Evolutionary conservation across 2,329 filamentous ascomycete genomes (phyloP), one percentile per base, ranked within the genome.

Genomic region (Botryotinia narcissicola): DNA sequence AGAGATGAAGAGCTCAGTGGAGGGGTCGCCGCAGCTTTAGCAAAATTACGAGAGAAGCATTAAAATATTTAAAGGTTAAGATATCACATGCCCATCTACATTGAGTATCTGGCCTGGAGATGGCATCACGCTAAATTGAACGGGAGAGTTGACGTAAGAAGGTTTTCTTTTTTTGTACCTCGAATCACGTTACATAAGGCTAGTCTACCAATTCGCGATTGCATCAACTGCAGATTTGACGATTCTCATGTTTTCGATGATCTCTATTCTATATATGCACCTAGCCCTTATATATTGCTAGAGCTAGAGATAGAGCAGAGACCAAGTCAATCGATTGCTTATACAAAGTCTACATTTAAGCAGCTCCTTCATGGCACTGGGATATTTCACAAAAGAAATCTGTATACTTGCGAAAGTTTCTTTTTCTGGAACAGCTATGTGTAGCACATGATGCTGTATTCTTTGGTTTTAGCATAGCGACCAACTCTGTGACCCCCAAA

Each of bases 11-110:
- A 85, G 46, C 81, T 91, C 8, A 85, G 85, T 74, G 88, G 85
- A 63, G 89, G 90, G 3, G 82, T 92, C 64, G 88, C 89, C 63
- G 88, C 87, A 46, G 90, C 90, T 25, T 79, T 92, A 74, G 89
- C 89, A 12, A 89, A 83, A 76, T 80, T 92, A 37, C 75, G 78
- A 37, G 72, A 73, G 42, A 57, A 73, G 18, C 29, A 40, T 25
- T 73, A 25, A 73, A 42, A 46, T 12, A 18, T 42, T 51, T 67
- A 22, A 29, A 42, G 5, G 25, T 8, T 4, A 22, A 40, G 25
- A 42, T 32, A 48, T 48, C 40, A 42, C 14, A 22, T 54, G 16
- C 4, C 20, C 16, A 40, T 40, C 46, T 40, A 29, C 32, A 18
- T 7, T 40, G 35, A 22, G 14, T 6, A 54, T 40, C 64, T 67